Percentiles rank a stretch among this genome's conserved stretches.
Evolutionary conservation across 768 basidiomycete species (phyloP).

Genomic region (Tylopilus subfusipes): DNA sequence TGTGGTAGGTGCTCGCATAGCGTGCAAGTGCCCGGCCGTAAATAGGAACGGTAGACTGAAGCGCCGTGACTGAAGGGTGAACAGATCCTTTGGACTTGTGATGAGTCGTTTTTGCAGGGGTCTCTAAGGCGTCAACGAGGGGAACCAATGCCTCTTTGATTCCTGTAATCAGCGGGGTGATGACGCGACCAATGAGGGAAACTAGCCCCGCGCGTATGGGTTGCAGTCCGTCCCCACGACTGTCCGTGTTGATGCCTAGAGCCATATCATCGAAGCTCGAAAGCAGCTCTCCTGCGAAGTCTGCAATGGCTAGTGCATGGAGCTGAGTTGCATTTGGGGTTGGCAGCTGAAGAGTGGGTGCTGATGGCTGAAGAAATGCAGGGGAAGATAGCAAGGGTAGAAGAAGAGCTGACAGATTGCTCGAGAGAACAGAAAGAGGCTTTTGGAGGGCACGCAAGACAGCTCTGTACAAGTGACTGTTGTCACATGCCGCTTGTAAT

Average conservation of each 20-base stretch:
- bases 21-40: slow-evolving; percentile 57
- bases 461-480: slow-evolving; percentile 62
- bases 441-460: slow-evolving; percentile 71
- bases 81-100: slow-evolving; percentile 14
- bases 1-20: slow-evolving; percentile 49
- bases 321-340: slow-evolving; percentile 63
- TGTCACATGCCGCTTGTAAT: slow-evolving; percentile 59
- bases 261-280: slow-evolving; percentile 64
- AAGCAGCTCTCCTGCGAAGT: slow-evolving; percentile 71
- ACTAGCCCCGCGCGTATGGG: slow-evolving; percentile 65
- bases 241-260: slow-evolving; percentile 58
- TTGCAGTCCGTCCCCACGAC: slow-evolving; percentile 66
- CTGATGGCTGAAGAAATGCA: slow-evolving; percentile 50
- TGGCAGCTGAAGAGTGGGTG: slow-evolving; percentile 48
- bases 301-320: slow-evolving; percentile 65
- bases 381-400: slow-evolving; percentile 64
- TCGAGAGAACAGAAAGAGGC: slow-evolving; percentile 71
- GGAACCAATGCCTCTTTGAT: slow-evolving; percentile 61
- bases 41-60: slow-evolving; percentile 59
- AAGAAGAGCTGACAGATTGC: slow-evolving; percentile 64
- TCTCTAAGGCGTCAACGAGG: slow-evolving; percentile 61
- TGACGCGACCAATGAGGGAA: slow-evolving; percentile 62
- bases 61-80: slow-evolving; percentile 58
- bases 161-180: slow-evolving; percentile 58
- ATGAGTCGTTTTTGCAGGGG: slow-evolving; percentile 31